A percentile compares a stretch with the other conserved stretches of the same genome.
These are phyloP conservation scores for Acacia melanoxylon DNA, from an alignment of 306 rosid species.

Conservation along the genomic window DNA sequence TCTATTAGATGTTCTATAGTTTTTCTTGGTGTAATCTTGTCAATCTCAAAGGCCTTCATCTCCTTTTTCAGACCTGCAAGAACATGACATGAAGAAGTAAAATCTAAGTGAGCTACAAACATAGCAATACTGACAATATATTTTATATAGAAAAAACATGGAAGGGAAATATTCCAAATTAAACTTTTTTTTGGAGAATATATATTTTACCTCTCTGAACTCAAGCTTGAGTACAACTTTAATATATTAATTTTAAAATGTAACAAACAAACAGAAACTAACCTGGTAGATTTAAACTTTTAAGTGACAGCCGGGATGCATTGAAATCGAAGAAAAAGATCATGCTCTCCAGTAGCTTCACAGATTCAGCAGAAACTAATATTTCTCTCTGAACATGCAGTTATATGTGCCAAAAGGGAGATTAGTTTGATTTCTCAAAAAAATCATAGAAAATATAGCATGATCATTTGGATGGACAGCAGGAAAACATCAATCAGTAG, in stretches of 20 bases:
- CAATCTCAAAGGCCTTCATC: slow-evolving; percentile 72
- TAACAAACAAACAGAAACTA: neutral
- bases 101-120: neutral
- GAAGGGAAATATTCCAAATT: neutral
- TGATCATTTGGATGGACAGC: neutral
- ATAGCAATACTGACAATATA: neutral
- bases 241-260: neutral
- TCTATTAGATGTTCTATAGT: slow-evolving; percentile 60
- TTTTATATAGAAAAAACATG: neutral
- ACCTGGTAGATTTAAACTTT: slow-evolving; percentile 60
- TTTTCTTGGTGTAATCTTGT: slow-evolving; percentile 73
- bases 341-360: slow-evolving; percentile 63
- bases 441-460: neutral
- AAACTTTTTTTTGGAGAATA: neutral
- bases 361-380: slow-evolving; percentile 65
- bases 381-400: slow-evolving; percentile 67
- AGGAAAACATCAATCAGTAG: neutral
- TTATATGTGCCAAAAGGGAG: neutral
- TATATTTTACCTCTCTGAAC: neutral
- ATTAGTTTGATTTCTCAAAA: slow-evolving; percentile 7
- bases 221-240: neutral
- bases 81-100: slow-evolving; percentile 9
- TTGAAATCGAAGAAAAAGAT: slow-evolving; percentile 67
- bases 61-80: slow-evolving; percentile 59
- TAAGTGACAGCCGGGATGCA: slow-evolving; percentile 28